A percentile compares a stretch with the other conserved stretches of the same genome.
phyloP scores from a whole-genome alignment of 257 asterid species.

The Fraxinus anomala region DNA sequence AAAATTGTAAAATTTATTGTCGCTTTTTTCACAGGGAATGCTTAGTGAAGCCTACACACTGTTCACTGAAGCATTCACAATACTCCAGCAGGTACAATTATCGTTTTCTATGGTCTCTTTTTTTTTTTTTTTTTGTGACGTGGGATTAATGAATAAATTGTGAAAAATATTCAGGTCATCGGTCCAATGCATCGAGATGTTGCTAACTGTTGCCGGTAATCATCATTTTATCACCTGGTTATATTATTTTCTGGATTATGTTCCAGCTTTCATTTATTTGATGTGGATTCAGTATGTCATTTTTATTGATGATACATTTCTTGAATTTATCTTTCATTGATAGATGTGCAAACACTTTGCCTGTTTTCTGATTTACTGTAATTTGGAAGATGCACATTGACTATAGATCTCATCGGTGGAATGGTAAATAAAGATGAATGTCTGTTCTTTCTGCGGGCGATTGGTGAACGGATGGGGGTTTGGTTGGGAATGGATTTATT shows the following conservation, averaged over 20 bases:
- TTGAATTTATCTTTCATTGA: background rate
- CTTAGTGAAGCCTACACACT: constrained; percentile 79
- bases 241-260: constrained; percentile 8
- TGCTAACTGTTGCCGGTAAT: constrained; percentile 97
- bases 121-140: background rate
- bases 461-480: too few species aligned
- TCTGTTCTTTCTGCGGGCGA: too few species aligned
- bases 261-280: background rate
- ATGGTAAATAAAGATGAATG: too few species aligned
- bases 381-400: background rate
- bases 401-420: background rate
- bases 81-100: constrained; percentile 79
- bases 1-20: background rate
- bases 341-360: background rate
- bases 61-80: constrained; percentile 89
- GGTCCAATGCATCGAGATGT: constrained; percentile 99
- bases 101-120: background rate
- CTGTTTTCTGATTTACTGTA: background rate
- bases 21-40: constrained; percentile 54
- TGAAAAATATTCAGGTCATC: constrained; percentile 65
- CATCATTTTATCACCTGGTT: constrained; percentile 6
- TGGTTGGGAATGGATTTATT: too few species aligned
- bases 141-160: constrained; percentile 8
- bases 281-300: background rate
- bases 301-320: background rate